A percentile compares a stretch with the other conserved stretches of the same genome.
Evolutionary conservation across 495 filamentous ascomycete species (phyloP).

Genomic region (Podospora bellae-mahoneyi): DNA sequence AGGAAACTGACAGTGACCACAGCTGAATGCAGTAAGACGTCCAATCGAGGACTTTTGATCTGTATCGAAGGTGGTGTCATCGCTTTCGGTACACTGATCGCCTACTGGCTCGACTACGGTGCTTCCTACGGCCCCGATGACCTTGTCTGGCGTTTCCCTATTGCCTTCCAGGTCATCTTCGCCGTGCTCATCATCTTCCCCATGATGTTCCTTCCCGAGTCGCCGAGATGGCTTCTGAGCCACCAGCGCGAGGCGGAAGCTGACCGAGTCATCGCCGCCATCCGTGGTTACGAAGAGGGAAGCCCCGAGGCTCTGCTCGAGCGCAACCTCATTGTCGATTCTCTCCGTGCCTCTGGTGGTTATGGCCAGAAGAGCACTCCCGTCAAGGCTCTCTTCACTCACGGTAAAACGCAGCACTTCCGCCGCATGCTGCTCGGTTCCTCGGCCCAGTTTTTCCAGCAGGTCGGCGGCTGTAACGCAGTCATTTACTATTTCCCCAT

Average conservation of each 20-base stretch:
- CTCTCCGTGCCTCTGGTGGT: conserved; percentile 60
- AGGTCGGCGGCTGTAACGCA: conserved; percentile 71
- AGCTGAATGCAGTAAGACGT: conserved; percentile 65
- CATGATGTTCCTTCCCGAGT: conserved; percentile 70
- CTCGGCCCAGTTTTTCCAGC: conserved; percentile 71
- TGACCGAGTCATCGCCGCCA: conserved; percentile 64
- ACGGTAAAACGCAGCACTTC: conserved; percentile 63
- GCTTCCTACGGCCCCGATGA: conserved; percentile 62
- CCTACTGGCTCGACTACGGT: conserved; percentile 83
- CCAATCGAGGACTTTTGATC: conserved; percentile 76
- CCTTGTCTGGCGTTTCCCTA: conserved; percentile 75
- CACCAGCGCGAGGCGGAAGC: conserved; percentile 67
- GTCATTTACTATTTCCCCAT: conserved; percentile 84
- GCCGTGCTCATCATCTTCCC: conserved; percentile 60
- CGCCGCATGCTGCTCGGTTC: conserved; percentile 60
- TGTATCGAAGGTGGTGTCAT: conserved; percentile 81
- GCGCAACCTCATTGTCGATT: conserved; percentile 61
- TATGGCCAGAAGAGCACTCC: conserved; percentile 52
- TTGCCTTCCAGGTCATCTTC: conserved; percentile 77
- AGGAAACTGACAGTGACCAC: background rate
- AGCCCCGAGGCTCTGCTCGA: conserved; percentile 54
- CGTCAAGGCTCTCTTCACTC: conserved; percentile 55
- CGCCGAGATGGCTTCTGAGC: conserved; percentile 70
- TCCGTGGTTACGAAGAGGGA: conserved; percentile 58
- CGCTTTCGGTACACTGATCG: conserved; percentile 72